phyloP scores from a whole-genome alignment of 345 rosid species.

The Gossypium herbaceum region DNA sequence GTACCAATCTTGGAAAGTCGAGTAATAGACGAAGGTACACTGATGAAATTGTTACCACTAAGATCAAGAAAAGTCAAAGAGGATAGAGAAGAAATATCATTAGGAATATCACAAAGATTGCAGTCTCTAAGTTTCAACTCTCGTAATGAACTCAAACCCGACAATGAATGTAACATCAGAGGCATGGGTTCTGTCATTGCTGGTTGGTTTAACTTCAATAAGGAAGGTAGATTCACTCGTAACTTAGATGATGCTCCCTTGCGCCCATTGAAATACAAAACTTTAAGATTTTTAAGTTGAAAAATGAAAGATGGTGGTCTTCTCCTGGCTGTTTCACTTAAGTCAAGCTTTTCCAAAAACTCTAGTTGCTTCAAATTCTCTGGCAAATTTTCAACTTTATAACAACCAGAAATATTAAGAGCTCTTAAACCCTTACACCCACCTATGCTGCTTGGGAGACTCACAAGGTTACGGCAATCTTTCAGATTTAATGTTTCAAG shows the following conservation, averaged over 20 bases:
- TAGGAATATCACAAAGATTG: slow-evolving; percentile 27
- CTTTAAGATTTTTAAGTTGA: slow-evolving; percentile 18
- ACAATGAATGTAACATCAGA: slow-evolving; percentile 12
- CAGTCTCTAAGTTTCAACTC: slow-evolving; percentile 26
- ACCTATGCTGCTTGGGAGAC: background rate
- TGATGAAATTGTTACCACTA: slow-evolving; percentile 25
- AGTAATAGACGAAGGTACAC: slow-evolving; percentile 27
- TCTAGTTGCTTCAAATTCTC: background rate
- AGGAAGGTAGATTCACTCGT: background rate
- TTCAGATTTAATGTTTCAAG: background rate
- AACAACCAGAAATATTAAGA: background rate
- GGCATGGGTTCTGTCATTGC: background rate
- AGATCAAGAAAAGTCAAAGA: slow-evolving; percentile 20
- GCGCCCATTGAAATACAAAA: slow-evolving; percentile 3
- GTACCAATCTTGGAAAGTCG: slow-evolving; percentile 20
- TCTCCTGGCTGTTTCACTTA: slow-evolving; percentile 23
- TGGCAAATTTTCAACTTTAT: background rate
- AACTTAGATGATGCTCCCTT: background rate
- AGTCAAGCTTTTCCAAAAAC: background rate
- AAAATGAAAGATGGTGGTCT: slow-evolving; percentile 2
- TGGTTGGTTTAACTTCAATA: background rate
- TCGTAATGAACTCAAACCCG: slow-evolving; percentile 27
- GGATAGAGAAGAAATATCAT: slow-evolving; percentile 23
- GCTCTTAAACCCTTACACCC: slow-evolving; percentile 9
- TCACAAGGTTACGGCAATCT: too few species aligned